phyloP scores from a whole-genome alignment of 2,329 filamentous ascomycete species.

The Colletotrichum graminicola region DNA sequence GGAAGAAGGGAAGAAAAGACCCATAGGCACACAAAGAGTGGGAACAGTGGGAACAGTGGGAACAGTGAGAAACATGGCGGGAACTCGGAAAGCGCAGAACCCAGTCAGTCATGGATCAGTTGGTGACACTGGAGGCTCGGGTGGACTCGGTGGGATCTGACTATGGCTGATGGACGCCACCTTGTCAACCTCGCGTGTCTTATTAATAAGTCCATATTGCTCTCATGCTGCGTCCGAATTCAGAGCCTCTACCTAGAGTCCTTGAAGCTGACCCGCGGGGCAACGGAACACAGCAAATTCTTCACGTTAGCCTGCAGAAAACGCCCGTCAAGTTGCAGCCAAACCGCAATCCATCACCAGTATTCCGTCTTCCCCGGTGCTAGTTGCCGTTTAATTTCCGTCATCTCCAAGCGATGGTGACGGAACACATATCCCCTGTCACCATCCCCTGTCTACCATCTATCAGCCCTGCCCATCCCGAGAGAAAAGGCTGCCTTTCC shows the following conservation, averaged over 20 bases:
- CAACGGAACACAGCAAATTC: too few species aligned
- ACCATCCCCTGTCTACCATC: background rate
- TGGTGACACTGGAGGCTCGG: slow-evolving; percentile 12
- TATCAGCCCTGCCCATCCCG: background rate
- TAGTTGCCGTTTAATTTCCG: slow-evolving; percentile 2
- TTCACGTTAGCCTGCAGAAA: background rate
- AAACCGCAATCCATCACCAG: background rate
- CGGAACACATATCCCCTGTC: background rate
- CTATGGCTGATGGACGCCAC: background rate
- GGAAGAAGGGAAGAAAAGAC: background rate
- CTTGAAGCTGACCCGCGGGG: background rate
- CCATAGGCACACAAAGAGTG: background rate
- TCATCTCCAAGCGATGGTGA: slow-evolving; percentile 9
- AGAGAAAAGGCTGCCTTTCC: background rate
- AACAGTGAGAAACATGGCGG: background rate
- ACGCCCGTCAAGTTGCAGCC: too few species aligned
- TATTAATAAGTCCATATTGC: background rate
- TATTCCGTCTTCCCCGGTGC: background rate
- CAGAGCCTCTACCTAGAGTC: slow-evolving; percentile 5
- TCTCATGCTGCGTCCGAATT: background rate
- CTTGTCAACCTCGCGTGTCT: background rate
- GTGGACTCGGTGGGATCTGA: slow-evolving; percentile 9
- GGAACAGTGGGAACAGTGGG: slow-evolving; percentile 7
- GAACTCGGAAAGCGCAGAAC: background rate
- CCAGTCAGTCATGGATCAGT: background rate